Base-by-base conservation (phyloP, 2,329 filamentous ascomycete species). In the Sclerotinia spermophila region DNA sequence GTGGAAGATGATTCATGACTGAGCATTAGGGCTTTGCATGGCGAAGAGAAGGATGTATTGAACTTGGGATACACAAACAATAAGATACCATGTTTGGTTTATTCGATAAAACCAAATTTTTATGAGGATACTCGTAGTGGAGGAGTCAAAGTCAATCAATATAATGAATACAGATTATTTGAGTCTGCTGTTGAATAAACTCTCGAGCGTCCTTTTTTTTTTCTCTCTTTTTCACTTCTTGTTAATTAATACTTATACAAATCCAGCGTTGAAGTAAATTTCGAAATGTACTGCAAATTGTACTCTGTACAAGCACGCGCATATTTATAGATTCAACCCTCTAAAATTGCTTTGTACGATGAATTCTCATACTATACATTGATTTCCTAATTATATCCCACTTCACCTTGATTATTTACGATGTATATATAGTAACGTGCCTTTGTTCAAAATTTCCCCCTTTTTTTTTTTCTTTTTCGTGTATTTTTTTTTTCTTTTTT, bases 11-110 rank as follows among this genome's bases (percentile, higher is more conserved):
- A 30, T 51, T 24, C n/a, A 42, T 40, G 15, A 65, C 6, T 30
- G 17, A 11, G 62, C 35, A 40, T 53, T 42, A 53, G 10, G 62
- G 45, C 40, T 24, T 40, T 40, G 62, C 27, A 53, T 53, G 48
- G 27, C 13, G 27, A 24, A n/a, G n/a, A n/a, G 17, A 53, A 30
- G 45, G 45, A 45, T 24, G 10, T 35, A 40, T 53, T 55, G 45
- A 45, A 42, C 55, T 66, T 53, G 45, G 62, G 24, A 53, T 40
- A 45, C 40, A 42, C 27, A 42, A 40, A 66, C n/a, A 53, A n/a
- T n/a, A n/a, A n/a, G 45, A 53, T 66, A 53, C 62, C 62, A 66
- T 15, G 42, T 24, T 55, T 53, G 62, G 33, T 17, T 40, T 53
- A 11, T 65, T 51, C 10, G 13, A 13, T 53, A n/a, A 53, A 21